phyloP scores from a whole-genome alignment of 1,284 basidiomycete genomes.

The Caloboletus firmus region DNA sequence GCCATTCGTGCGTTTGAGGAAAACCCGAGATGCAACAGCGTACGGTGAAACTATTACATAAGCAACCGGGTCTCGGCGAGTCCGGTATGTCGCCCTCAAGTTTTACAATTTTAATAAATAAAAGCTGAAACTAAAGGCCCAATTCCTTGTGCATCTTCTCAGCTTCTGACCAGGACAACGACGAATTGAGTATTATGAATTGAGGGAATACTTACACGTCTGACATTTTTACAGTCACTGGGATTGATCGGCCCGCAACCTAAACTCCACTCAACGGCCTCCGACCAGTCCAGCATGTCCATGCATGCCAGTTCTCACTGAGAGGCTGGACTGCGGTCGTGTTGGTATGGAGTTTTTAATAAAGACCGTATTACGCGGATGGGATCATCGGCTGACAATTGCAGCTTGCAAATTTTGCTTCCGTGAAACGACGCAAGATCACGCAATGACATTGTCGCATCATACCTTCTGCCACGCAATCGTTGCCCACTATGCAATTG shows the following conservation, averaged over 20 bases:
- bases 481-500: background rate
- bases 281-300: background rate
- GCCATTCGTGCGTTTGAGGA: constrained; percentile 48
- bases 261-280: background rate
- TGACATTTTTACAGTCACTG: constrained; percentile 8
- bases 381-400: background rate
- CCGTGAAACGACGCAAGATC: constrained; percentile 30
- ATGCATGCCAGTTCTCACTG: background rate
- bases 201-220: background rate
- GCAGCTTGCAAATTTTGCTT: constrained; percentile 11
- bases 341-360: background rate
- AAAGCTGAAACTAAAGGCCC: background rate
- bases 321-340: background rate
- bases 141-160: background rate
- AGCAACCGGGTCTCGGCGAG: constrained; percentile 8
- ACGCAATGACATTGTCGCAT: constrained; percentile 30
- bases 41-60: constrained; percentile 16
- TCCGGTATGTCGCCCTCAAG: background rate
- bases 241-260: background rate
- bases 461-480: constrained; percentile 13
- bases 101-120: too few species aligned
- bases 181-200: background rate
- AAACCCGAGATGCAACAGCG: constrained; percentile 9
- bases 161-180: background rate
- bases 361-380: background rate